Evolutionary conservation across 2,329 filamentous ascomycete genomes (phyloP).

Genomic region (Aspergillus unguis): DNA sequence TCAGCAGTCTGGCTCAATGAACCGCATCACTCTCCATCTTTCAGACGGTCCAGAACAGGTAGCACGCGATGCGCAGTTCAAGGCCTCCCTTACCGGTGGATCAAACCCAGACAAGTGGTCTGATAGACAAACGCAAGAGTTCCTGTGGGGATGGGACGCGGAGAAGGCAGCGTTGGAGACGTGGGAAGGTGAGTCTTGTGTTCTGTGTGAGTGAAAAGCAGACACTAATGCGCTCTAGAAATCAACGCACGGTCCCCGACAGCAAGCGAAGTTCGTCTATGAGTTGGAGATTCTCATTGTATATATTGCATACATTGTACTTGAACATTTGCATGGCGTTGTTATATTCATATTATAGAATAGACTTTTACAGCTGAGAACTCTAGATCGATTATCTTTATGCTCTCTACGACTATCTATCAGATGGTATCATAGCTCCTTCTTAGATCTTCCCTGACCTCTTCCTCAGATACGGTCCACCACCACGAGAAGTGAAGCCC

Average conservation of each 20-base stretch:
- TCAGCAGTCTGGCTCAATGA: conserved; percentile 36
- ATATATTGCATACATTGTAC: neutral
- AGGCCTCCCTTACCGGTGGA: conserved; percentile 23
- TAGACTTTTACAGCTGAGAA: too few relatives aligned
- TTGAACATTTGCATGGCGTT: too few relatives aligned
- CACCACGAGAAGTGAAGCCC: conserved; percentile 43
- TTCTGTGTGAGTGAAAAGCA: neutral
- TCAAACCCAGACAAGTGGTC: conserved; percentile 61
- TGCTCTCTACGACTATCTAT: too few relatives aligned
- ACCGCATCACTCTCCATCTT: conserved; percentile 37
- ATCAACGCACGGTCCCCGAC: neutral
- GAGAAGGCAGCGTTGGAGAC: conserved; percentile 30
- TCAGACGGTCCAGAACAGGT: conserved; percentile 40
- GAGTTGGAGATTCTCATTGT: neutral
- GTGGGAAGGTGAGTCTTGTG: conserved; percentile 28
- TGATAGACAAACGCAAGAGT: conserved; percentile 60
- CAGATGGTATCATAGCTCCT: too few relatives aligned
- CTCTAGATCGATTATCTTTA: too few relatives aligned
- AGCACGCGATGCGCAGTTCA: conserved; percentile 41
- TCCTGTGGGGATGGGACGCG: conserved; percentile 38
- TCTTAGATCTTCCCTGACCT: conserved; percentile 12
- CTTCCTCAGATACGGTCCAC: conserved; percentile 16
- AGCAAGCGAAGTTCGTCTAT: neutral
- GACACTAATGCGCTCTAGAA: neutral
- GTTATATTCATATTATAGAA: too few relatives aligned